Conservation (phyloP, 495 filamentous ascomycete species). For the Venustampulla echinocandica region DNA sequence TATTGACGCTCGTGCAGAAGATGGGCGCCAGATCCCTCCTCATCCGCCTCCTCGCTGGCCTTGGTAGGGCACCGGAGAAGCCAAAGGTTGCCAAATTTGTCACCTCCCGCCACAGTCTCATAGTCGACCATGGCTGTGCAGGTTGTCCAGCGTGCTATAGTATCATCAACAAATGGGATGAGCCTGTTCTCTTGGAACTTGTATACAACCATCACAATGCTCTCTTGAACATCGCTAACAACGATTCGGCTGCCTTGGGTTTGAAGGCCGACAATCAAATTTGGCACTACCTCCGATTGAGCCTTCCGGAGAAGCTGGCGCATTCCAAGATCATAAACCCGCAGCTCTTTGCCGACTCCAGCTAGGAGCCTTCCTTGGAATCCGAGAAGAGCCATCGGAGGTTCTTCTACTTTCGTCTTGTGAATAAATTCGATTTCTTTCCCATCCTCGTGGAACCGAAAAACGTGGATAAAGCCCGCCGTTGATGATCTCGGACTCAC, state of each 20-base stretch:
- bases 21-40: constrained; percentile 84
- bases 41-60: constrained; percentile 79
- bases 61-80: constrained; percentile 81
- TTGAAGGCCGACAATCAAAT: constrained; percentile 76
- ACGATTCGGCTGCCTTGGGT: constrained; percentile 89
- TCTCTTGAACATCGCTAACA: constrained; percentile 85
- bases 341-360: constrained; percentile 73
- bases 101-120: constrained; percentile 88
- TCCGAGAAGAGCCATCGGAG: constrained; percentile 75
- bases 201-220: constrained; percentile 84
- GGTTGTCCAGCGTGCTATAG: constrained; percentile 79
- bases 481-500: constrained; percentile 64
- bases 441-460: constrained; percentile 81
- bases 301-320: constrained; percentile 86
- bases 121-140: constrained; percentile 92
- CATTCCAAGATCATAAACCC: constrained; percentile 86
- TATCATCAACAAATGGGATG: constrained; percentile 88
- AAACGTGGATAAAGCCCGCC: constrained; percentile 84
- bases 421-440: constrained; percentile 86
- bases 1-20: constrained; percentile 82
- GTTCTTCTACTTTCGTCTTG: constrained; percentile 84
- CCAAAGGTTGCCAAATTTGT: constrained; percentile 97
- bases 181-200: constrained; percentile 85
- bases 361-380: constrained; percentile 88
- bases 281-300: constrained; percentile 68